phyloP scores from a whole-genome alignment of 2,329 filamentous ascomycete genomes.

The Ophiocordyceps robertsii region DNA sequence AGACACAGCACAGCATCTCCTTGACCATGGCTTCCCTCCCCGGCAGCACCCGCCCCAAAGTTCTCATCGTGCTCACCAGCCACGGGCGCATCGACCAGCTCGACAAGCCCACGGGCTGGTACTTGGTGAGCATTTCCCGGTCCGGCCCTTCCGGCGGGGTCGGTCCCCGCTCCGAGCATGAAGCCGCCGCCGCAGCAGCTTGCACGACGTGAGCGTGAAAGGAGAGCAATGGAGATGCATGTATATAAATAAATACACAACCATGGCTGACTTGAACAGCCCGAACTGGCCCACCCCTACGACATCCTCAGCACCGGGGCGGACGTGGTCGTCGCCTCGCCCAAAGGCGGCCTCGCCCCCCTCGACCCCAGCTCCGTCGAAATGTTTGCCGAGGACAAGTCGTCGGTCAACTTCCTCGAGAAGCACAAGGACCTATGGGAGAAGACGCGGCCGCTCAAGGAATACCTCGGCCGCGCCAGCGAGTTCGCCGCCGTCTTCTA shows the following conservation, averaged over 20 bases:
- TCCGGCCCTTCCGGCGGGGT: background rate
- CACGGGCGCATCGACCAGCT: conserved; percentile 32
- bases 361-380: conserved; percentile 47
- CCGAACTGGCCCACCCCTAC: conserved; percentile 53
- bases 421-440: conserved; percentile 48
- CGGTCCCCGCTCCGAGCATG: background rate
- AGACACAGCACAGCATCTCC: no score
- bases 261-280: conserved; percentile 20
- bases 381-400: conserved; percentile 36
- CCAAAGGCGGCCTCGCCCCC: conserved; percentile 46
- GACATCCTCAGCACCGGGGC: conserved; percentile 39
- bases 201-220: background rate
- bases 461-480: conserved; percentile 38
- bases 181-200: no score
- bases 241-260: no score
- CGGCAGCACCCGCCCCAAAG: no score
- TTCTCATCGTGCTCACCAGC: conserved; percentile 61
- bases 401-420: conserved; percentile 39
- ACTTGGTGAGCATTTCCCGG: conserved; percentile 32
- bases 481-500: conserved; percentile 52
- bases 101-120: conserved; percentile 54
- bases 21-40: no score
- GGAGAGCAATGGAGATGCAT: background rate
- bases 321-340: conserved; percentile 46
- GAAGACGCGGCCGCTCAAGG: conserved; percentile 43